Conservation (phyloP, 164 flowering plant genomes). For the Nelumbo lutea region DNA sequence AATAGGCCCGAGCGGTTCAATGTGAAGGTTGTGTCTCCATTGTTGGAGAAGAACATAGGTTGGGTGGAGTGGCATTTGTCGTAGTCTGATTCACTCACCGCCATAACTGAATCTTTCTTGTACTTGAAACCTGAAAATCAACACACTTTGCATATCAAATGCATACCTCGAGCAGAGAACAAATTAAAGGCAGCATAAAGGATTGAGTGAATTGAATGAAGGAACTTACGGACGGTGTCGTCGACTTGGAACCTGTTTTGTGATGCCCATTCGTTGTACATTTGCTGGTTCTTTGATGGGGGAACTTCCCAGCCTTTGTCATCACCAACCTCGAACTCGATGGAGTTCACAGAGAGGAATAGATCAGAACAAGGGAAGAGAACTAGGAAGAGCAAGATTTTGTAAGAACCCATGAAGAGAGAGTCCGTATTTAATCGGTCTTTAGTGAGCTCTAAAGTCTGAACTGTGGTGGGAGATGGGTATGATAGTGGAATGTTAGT, state of each 20-base stretch:
- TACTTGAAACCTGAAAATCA: constrained; percentile 38
- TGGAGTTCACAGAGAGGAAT: constrained; percentile 13
- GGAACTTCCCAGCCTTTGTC: constrained; percentile 54
- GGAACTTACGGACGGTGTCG: constrained; percentile 61
- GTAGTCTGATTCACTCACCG: constrained; percentile 47
- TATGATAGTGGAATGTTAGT: not conserved
- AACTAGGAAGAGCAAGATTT: constrained; percentile 9
- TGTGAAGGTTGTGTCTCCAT: constrained; percentile 36
- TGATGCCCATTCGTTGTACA: constrained; percentile 67
- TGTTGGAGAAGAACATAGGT: constrained; percentile 55
- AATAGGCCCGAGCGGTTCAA: constrained; percentile 43
- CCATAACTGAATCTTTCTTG: constrained; percentile 54
- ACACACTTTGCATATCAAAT: no score
- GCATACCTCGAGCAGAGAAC: no score
- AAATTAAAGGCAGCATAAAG: no score
- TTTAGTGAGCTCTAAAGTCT: not conserved
- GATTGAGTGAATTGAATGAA: no score
- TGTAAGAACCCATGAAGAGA: constrained; percentile 8
- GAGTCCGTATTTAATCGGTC: not conserved
- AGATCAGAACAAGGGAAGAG: constrained; percentile 17
- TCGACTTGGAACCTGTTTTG: constrained; percentile 44
- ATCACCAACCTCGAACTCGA: constrained; percentile 49
- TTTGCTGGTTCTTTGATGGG: constrained; percentile 20
- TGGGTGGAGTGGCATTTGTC: constrained; percentile 35
- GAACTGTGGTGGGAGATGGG: not conserved